Conservation (phyloP, 208 protist genomes). For the Acanthamoeba royreba region DNA sequence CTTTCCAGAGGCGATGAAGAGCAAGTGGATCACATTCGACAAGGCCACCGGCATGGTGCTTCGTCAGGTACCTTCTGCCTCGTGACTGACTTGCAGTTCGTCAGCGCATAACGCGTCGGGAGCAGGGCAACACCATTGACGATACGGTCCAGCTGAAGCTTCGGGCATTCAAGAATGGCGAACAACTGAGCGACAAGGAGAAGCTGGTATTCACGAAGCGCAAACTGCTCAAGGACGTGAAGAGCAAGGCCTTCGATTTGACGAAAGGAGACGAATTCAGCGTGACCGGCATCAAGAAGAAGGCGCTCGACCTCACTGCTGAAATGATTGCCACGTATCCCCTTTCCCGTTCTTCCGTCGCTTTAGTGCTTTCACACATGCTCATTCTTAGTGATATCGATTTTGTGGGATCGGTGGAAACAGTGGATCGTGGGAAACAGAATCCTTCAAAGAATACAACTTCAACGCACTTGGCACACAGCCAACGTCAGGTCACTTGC, state of each 20-base stretch:
- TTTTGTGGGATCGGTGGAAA: not conserved
- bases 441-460: slow-evolving; percentile 96
- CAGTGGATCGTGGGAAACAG: slow-evolving; percentile 91
- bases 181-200: slow-evolving; percentile 82
- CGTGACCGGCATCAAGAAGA: not conserved
- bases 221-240: slow-evolving; percentile 83
- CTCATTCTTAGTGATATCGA: not conserved
- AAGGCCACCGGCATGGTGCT: slow-evolving; percentile 80
- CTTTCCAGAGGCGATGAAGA: slow-evolving; percentile 89
- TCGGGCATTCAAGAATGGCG: not conserved
- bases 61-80: slow-evolving; percentile 31
- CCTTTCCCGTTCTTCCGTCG: not conserved
- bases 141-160: slow-evolving; percentile 12
- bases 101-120: slow-evolving; percentile 60
- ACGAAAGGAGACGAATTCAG: slow-evolving; percentile 70
- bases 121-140: slow-evolving; percentile 17
- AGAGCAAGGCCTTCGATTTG: slow-evolving; percentile 85
- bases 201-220: slow-evolving; percentile 70
- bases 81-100: slow-evolving; percentile 38
- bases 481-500: slow-evolving; percentile 89
- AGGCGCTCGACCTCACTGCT: slow-evolving; percentile 85
- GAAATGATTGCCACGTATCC: slow-evolving; percentile 87
- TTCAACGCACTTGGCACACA: slow-evolving; percentile 88
- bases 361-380: not conserved
- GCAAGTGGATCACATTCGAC: slow-evolving; percentile 87